These are phyloP conservation scores for Cornus kousa DNA, from an alignment of 148 eudicot genomes.

Conservation along the genomic window DNA sequence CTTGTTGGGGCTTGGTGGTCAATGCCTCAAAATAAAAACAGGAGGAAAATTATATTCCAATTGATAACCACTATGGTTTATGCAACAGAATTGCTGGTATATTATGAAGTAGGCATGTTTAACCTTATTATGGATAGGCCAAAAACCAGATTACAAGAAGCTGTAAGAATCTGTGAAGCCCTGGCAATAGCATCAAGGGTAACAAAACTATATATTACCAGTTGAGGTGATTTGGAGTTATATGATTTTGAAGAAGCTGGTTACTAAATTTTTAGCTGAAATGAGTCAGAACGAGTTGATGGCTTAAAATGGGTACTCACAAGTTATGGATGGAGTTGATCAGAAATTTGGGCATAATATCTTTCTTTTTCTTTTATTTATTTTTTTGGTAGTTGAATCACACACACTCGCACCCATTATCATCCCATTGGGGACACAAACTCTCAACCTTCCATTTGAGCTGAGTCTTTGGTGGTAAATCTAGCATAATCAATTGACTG, in stretches of 20 bases:
- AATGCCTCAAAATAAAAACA: background rate
- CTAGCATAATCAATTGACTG: background rate
- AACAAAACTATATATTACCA: too few species aligned
- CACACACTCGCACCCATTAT: too few species aligned
- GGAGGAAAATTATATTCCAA: background rate
- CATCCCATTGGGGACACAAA: too few species aligned
- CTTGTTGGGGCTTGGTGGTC: background rate
- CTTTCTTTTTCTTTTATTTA: too few species aligned
- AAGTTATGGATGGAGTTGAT: background rate
- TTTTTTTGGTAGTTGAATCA: too few species aligned
- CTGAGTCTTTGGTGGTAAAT: too few species aligned
- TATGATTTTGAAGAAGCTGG: background rate
- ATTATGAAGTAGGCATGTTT: background rate
- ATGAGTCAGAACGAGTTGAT: background rate
- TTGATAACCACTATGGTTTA: background rate
- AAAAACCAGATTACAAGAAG: background rate
- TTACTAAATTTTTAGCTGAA: background rate
- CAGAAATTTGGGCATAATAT: too few species aligned
- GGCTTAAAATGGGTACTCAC: background rate
- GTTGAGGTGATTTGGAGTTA: background rate
- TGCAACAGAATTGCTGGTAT: background rate
- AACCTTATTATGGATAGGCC: background rate
- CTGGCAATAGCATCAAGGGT: background rate
- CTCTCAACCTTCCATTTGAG: too few species aligned
- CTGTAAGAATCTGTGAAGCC: background rate